These are phyloP conservation scores for Calocera viscosa DNA, from an alignment of 768 basidiomycete species.

Conservation along the genomic window DNA sequence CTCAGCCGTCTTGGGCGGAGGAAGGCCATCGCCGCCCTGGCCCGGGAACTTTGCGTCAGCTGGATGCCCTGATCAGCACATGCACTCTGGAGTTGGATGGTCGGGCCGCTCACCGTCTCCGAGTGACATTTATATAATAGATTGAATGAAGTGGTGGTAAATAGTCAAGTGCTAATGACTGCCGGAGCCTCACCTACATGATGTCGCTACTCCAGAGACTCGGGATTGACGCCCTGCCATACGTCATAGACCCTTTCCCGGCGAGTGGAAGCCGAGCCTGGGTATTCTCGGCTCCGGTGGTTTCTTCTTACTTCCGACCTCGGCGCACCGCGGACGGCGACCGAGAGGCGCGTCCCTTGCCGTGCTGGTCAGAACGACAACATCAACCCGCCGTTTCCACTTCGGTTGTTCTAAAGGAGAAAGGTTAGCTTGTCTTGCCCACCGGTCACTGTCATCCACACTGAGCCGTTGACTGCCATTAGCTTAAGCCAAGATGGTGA, in stretches of 20 bases:
- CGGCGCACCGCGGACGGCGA: background rate
- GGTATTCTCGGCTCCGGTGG: background rate
- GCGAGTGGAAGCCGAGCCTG: background rate
- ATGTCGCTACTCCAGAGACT: too few species aligned
- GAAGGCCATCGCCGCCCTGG: background rate
- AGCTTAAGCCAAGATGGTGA: background rate
- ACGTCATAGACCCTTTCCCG: constrained; percentile 1
- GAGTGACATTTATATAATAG: background rate
- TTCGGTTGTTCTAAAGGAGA: too few species aligned
- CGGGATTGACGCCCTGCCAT: background rate
- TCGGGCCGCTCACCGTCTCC: background rate
- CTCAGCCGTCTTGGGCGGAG: background rate
- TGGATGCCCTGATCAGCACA: background rate
- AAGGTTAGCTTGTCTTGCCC: too few species aligned
- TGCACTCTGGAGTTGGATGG: background rate
- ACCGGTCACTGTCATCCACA: too few species aligned
- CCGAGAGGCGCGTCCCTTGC: background rate
- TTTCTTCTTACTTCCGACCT: background rate
- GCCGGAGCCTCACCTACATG: background rate
- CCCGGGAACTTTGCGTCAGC: constrained; percentile 5
- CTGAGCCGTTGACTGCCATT: background rate
- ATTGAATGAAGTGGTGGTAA: background rate
- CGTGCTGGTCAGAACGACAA: background rate
- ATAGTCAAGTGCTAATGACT: background rate
- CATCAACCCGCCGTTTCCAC: too few species aligned